Evolutionary conservation across 2,329 filamentous ascomycete genomes (phyloP), one percentile per base, ranked within the genome.

Genomic region (Torrubiellomyces zombiae): DNA sequence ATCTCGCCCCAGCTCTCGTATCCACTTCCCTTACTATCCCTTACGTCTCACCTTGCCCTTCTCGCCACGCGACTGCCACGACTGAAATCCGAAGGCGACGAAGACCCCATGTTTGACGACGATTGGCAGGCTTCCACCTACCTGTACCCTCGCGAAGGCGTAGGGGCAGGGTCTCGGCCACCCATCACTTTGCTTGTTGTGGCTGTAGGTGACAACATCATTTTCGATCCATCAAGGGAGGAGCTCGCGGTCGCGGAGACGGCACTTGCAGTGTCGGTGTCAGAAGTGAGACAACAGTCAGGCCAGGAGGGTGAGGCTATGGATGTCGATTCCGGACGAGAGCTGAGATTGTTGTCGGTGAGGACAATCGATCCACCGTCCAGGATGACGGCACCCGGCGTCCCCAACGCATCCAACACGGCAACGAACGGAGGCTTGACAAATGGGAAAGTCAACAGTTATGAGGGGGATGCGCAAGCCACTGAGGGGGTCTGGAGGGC

Each of bases 81-180:
- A 14, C 62, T 94, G 25, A 81, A 81, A 47, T 94, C 85, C 2
- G 79, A 92, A 49, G 69, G 70, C 29, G 86, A 95, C 53, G 89
- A 98, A 55, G 89, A 98, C 40, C 89, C 89, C 9, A 74, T 94
- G 45, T 98, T 98, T 53, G 78, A 94, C 55, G 89, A 98, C 53
- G 89, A 98, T 56, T 98, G 89, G 89, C 81, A 78, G 35, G 78
- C 77, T 10, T 74, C 83, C 1, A 63, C 70, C 11, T 74, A 72
- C 29, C 58, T 98, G 16, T 98, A 91, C 54, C 66, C 73, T 2
- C 63, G 62, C 30, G 45, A 50, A 9, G 41, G 38, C 17, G 40
- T 37, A 4, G 33, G 39, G 13, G 37, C 44, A 11, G 39, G 40
- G 0, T 45, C 57, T 8, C 67, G 75, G 24, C 89, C 89, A 4